Evolutionary conservation across 352 stramenopile species (phyloP), one percentile per base, ranked within the genome.

Genomic region (Pythium volutum): DNA sequence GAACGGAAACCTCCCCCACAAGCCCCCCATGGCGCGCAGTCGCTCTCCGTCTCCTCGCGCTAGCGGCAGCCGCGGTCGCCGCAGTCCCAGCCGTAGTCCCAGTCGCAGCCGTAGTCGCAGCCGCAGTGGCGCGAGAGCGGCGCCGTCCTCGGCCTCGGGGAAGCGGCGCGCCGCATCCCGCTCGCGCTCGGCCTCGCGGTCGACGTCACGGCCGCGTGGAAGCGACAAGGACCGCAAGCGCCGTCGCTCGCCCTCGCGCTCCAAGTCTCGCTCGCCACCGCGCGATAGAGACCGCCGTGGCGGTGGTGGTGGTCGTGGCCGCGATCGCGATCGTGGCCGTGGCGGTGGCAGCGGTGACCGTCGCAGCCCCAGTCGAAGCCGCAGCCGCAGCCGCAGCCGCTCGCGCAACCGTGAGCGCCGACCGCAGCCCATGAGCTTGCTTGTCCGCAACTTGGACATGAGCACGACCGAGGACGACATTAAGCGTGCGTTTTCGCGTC

Each of bases 11-110:
- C 22, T 8, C 46, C 26, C 26, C 36, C 36, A 42, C 14, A 20
- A 10, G 5, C n/a, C 43, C 43, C 4, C 20, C 34, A 60, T 62
- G 55, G 55, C 43, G 6, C 51, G 55, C 38, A 59, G 55, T 64
- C 76, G 75, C 43, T 87, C 79, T 43, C 53, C 68, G n/a, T 88
- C 79, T 33, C 76, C 79, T 47, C 75, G 76, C 59, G 62, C 58
- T 36, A 69, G 64, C 31, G 61, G 64, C 47, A 74, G 73, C 54
- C 61, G 55, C 31, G 29, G 52, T 34, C 66, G 61, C 25, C 46
- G 55, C 46, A 69, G 33, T 64, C 73, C 71, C 38, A 82, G 73
- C 48, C 39, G 48, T 9, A 71, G 55, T 31, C 55, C 51, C 39
- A 66, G 59, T 48, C 70, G 63, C n/a, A 51, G 47, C 26, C 57